A percentile compares a stretch with the other conserved stretches of the same genome.
Evolutionary conservation across 2,329 filamentous ascomycete species (phyloP).

Genomic region (Ceratocystis eucalypticola): DNA sequence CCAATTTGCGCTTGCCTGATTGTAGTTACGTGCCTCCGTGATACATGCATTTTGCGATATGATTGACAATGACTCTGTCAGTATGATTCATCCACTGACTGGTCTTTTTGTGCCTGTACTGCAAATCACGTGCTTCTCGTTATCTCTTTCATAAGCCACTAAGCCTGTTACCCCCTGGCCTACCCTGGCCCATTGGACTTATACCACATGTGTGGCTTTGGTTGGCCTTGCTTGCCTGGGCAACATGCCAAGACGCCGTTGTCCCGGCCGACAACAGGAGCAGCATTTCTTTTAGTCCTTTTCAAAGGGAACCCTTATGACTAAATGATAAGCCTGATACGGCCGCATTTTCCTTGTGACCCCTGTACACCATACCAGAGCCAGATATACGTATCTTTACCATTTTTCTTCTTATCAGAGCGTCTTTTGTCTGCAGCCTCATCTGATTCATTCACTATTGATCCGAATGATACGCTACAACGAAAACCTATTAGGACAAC

Average conservation of each 20-base stretch:
- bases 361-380: not conserved
- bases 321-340: not conserved
- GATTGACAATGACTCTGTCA: not conserved
- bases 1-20: not conserved
- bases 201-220: not conserved
- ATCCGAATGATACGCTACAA: too few relatives aligned
- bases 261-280: not conserved
- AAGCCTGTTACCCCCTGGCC: not conserved
- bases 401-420: too few relatives aligned
- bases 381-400: too few relatives aligned
- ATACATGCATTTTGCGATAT: not conserved
- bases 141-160: not conserved
- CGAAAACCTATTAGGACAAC: too few relatives aligned
- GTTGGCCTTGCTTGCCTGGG: not conserved
- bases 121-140: not conserved
- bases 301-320: slow-evolving; percentile 1
- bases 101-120: not conserved
- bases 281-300: not conserved
- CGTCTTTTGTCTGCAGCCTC: too few relatives aligned
- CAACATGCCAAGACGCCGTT: not conserved
- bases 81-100: not conserved
- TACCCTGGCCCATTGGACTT: not conserved
- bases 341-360: not conserved
- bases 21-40: not conserved
- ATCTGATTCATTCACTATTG: too few relatives aligned